phyloP scores from a whole-genome alignment of 495 filamentous ascomycete species.

The Terfezia claveryi region DNA sequence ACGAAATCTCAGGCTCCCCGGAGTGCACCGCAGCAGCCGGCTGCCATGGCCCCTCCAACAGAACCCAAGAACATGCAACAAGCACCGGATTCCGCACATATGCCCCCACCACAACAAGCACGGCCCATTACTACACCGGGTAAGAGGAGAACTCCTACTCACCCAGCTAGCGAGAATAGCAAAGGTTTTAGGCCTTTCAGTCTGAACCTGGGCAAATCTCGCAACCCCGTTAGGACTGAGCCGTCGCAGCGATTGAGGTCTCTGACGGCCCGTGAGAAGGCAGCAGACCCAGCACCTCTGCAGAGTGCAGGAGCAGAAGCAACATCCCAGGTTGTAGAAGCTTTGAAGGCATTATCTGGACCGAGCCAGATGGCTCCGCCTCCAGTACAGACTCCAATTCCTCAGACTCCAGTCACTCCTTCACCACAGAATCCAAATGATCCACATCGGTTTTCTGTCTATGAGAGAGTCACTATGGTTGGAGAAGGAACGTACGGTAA shows the following conservation, averaged over 20 bases:
- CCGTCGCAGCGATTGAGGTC: neutral
- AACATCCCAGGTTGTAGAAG: neutral
- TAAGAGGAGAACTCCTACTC: neutral
- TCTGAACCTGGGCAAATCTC: neutral
- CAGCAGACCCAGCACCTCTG: neutral
- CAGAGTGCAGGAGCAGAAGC: neutral
- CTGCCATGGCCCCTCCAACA: neutral
- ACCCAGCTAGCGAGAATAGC: neutral
- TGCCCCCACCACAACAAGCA: neutral
- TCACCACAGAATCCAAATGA: neutral
- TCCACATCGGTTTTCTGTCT: constrained; percentile 1
- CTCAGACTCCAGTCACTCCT: neutral
- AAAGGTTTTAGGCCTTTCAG: neutral
- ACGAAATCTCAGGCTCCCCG: neutral
- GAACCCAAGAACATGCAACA: neutral
- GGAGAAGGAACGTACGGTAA: constrained; percentile 30
- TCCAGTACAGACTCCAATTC: neutral
- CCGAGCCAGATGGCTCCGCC: neutral
- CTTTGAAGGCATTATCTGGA: neutral
- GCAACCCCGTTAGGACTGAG: neutral
- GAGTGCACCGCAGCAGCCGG: neutral
- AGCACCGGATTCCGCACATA: neutral
- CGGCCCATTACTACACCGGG: neutral
- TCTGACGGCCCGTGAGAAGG: neutral
- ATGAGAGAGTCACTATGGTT: constrained; percentile 19